A percentile compares a stretch with the other conserved stretches of the same genome.
These are phyloP conservation scores for Dendrobium nobile DNA, from an alignment of 106 monocot species.

Conservation along the genomic window DNA sequence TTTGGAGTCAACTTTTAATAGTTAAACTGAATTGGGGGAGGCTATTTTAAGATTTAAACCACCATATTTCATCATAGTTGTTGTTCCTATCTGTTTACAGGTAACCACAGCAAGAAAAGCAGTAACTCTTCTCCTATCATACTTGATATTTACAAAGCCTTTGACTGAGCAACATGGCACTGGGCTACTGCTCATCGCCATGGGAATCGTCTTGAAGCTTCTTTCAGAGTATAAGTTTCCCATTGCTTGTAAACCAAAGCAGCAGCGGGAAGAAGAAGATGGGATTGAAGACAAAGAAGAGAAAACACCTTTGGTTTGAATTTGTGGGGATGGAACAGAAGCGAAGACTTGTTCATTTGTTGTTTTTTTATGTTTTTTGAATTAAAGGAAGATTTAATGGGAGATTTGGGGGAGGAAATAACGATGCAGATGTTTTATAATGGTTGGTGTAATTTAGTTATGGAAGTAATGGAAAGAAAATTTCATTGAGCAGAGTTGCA, in stretches of 20 bases:
- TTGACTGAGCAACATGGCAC: slow-evolving; percentile 52
- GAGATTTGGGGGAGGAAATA: too few species aligned
- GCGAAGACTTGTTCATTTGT: too few species aligned
- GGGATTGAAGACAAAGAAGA: not conserved
- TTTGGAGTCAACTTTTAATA: too few species aligned
- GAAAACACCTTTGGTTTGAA: not conserved
- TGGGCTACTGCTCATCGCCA: slow-evolving; percentile 50
- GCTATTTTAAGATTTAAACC: too few species aligned
- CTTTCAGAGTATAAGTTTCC: slow-evolving; percentile 29
- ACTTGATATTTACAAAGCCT: slow-evolving; percentile 58
- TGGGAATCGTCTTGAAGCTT: slow-evolving; percentile 58
- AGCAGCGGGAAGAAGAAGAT: not conserved
- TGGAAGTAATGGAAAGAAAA: too few species aligned
- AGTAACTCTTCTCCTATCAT: slow-evolving; percentile 53
- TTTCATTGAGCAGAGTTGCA: too few species aligned
- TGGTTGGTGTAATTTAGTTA: too few species aligned
- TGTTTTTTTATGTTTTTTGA: too few species aligned
- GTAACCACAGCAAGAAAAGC: slow-evolving; percentile 60
- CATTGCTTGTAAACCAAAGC: not conserved
- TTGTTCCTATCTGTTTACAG: slow-evolving; percentile 7
- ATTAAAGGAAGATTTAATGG: too few species aligned
- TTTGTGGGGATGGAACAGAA: not conserved
- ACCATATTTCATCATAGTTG: too few species aligned
- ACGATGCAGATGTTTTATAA: too few species aligned
- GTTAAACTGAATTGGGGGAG: too few species aligned